phyloP scores from a whole-genome alignment of 108 stramenopile genomes.

The Nitzschia putrida region DNA sequence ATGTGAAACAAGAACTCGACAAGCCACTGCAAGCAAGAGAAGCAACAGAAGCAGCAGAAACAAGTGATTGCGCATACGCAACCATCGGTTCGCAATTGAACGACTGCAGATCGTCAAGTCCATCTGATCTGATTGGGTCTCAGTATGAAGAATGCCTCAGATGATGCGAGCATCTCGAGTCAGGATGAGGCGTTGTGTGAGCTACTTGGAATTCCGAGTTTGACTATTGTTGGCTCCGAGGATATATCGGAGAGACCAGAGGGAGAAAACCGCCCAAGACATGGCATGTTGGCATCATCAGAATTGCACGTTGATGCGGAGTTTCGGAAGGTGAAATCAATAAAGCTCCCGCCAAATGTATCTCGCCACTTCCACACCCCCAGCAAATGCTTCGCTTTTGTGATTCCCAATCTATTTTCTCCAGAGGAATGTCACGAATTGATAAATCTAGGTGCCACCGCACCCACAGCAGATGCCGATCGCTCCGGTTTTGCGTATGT shows the following conservation, averaged over 20 bases:
- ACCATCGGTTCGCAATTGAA: no score
- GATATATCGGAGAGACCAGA: not conserved
- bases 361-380: constrained; percentile 55
- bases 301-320: not conserved
- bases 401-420: constrained; percentile 44
- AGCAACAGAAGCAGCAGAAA: no score
- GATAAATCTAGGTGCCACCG: constrained; percentile 32
- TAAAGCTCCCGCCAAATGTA: constrained; percentile 36
- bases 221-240: not conserved
- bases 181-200: constrained; percentile 27
- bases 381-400: constrained; percentile 47
- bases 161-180: not conserved
- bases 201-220: constrained; percentile 6
- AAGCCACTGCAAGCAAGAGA: no score
- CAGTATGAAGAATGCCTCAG: not conserved
- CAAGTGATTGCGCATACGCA: no score
- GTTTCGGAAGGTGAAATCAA: not conserved
- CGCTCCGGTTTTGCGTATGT: constrained; percentile 52
- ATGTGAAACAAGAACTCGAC: no score
- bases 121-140: no score
- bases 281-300: not conserved
- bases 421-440: constrained; percentile 43
- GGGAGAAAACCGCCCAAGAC: no score
- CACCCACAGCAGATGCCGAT: constrained; percentile 4
- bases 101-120: no score